These are phyloP conservation scores for Dianthus caryophyllus DNA, from an alignment of 148 eudicot genomes.

Conservation along the genomic window DNA sequence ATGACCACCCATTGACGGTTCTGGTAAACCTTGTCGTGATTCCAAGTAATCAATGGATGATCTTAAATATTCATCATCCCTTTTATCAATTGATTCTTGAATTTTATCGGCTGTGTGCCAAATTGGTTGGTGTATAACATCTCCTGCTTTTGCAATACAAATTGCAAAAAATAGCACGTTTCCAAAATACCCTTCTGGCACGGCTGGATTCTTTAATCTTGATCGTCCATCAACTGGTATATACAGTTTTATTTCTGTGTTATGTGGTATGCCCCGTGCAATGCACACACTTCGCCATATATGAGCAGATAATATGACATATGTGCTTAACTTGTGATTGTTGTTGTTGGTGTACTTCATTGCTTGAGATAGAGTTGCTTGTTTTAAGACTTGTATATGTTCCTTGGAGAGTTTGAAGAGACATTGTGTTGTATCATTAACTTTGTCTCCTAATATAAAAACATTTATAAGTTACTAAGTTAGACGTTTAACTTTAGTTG, in stretches of 20 bases:
- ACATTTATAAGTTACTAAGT: too few species aligned
- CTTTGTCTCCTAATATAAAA: conserved; percentile 32
- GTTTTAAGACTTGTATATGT: conserved; percentile 22
- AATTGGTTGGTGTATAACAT: conserved; percentile 22
- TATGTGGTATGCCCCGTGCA: conserved; percentile 25
- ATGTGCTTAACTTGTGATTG: conserved; percentile 21
- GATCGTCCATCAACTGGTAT: conserved; percentile 31
- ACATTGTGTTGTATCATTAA: neutral
- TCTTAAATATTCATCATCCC: conserved; percentile 24
- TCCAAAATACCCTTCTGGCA: conserved; percentile 31
- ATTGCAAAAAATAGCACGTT: conserved; percentile 30
- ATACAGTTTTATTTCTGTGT: conserved; percentile 27
- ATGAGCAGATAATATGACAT: conserved; percentile 28
- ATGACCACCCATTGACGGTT: conserved; percentile 19
- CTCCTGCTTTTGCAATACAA: conserved; percentile 21
- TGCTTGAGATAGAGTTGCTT: conserved; percentile 5
- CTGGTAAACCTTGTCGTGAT: neutral
- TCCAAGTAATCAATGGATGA: conserved; percentile 34
- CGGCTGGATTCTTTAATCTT: conserved; percentile 16
- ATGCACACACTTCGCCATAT: conserved; percentile 25
- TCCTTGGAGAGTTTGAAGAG: conserved; percentile 21
- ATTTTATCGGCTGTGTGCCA: conserved; percentile 23
- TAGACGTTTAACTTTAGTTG: too few species aligned
- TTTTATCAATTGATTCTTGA: conserved; percentile 20
- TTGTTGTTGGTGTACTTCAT: conserved; percentile 13